Evolutionary conservation across 805 yeast species (phyloP), one percentile per base, ranked within the genome.

Genomic region (Starmerella bombi): DNA sequence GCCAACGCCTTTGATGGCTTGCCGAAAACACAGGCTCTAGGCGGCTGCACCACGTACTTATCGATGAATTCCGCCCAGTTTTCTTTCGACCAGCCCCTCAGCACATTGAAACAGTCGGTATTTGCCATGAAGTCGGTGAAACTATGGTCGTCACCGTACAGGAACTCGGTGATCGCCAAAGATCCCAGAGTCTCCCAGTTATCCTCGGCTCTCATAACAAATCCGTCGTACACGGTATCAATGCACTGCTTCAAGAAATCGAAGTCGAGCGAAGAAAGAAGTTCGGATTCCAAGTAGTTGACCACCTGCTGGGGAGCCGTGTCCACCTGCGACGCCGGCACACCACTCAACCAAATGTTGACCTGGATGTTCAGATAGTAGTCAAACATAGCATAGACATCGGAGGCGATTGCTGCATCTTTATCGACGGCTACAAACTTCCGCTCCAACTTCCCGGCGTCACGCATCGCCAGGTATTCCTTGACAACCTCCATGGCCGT

Each of bases 81-180:
- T 9, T 69, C 69, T 5, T 65, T 53, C 6, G 71, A 49, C 95
- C 95, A 88, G 1, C 53, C 37, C 10, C 61, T 42, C 38, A 88
- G 64, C 41, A 48, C 62, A 17, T 75, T 78, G 57, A 70, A 83
- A 46, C 80, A 91, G 8, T 59, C 51, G 37, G 82, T 60, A 37
- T 70, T 66, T 44, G 71, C 68, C 19, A 74, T 49, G 68, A 79
- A 72, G n/a, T 59, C 57, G 3, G 63, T 59, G 43, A 88, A 62
- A 40, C 75, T 74, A 2, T 81, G 81, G 42, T 74, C 75, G 35
- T 73, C 65, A 36, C 95, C 94, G 54, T 88, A 91, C 8, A 84
- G 55, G 58, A 84, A 88, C 51, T 83, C 93, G 29, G 68, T 67
- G 38, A 84, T 79, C 6, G 85, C 84, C 44, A 76, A 65, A 33